A percentile compares a stretch with the other conserved stretches of the same genome.
Conservation (phyloP, 2,329 filamentous ascomycete genomes). For the Penicillium sp. region DNA sequence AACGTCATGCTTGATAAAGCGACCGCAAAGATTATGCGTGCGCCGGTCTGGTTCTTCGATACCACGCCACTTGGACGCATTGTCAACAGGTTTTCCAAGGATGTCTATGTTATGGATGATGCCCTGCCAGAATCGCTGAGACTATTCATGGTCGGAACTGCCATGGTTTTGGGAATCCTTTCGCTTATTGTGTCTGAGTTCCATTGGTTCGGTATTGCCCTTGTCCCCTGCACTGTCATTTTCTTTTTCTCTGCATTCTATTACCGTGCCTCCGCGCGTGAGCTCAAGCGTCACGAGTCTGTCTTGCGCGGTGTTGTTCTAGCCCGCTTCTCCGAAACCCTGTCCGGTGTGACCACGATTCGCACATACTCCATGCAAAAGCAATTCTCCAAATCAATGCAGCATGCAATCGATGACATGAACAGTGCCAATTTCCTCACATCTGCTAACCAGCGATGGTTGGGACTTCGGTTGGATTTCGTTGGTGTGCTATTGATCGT, state of each 20-base stretch:
- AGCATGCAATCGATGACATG: slow-evolving; percentile 66
- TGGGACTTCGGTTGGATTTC: slow-evolving; percentile 72
- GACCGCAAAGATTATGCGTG: slow-evolving; percentile 56
- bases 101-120: slow-evolving; percentile 72
- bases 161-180: slow-evolving; percentile 19
- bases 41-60: slow-evolving; percentile 76
- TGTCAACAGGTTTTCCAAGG: slow-evolving; percentile 73
- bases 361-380: slow-evolving; percentile 71
- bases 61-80: slow-evolving; percentile 75
- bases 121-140: slow-evolving; percentile 63
- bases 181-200: not conserved
- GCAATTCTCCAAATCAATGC: slow-evolving; percentile 69
- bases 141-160: slow-evolving; percentile 62
- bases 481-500: slow-evolving; percentile 70
- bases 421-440: slow-evolving; percentile 59
- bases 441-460: slow-evolving; percentile 73
- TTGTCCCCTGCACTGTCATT: slow-evolving; percentile 53
- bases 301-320: slow-evolving; percentile 76
- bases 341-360: slow-evolving; percentile 72
- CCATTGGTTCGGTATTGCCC: not conserved
- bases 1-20: not conserved
- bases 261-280: slow-evolving; percentile 66
- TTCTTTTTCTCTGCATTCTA: slow-evolving; percentile 60
- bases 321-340: slow-evolving; percentile 72
- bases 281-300: slow-evolving; percentile 66